These are phyloP conservation scores for Penicillium sp. DNA, from an alignment of 2,329 filamentous ascomycete genomes.

Conservation along the genomic window DNA sequence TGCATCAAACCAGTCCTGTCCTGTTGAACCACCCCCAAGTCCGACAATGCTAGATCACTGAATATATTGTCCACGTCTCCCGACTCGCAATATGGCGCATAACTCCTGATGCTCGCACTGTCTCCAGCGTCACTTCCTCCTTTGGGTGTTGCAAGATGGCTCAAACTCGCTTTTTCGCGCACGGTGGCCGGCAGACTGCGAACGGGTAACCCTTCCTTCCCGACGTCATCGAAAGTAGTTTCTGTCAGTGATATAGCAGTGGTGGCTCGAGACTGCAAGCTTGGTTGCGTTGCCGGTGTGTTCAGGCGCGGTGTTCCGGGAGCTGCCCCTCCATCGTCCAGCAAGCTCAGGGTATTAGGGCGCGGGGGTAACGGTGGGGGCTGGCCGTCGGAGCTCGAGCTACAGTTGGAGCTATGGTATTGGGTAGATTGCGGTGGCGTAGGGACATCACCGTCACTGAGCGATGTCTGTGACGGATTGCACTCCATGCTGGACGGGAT, in stretches of 20 bases:
- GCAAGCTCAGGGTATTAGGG: constrained; percentile 44
- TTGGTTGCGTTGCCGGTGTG: constrained; percentile 34
- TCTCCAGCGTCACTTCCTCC: constrained; percentile 56
- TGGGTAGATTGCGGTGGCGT: constrained; percentile 24
- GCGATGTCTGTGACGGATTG: constrained; percentile 14
- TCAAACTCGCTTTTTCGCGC: constrained; percentile 43
- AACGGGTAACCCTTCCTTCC: constrained; percentile 64
- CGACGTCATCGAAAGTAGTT: constrained; percentile 74
- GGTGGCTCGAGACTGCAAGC: constrained; percentile 69
- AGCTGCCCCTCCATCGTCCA: constrained; percentile 40
- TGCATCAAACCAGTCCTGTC: constrained; percentile 40
- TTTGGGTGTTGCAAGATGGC: constrained; percentile 50
- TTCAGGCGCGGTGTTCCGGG: constrained; percentile 38
- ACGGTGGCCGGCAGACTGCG: constrained; percentile 37
- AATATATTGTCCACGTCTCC: constrained; percentile 84
- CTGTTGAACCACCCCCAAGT: constrained; percentile 44
- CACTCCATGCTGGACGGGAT: constrained; percentile 20
- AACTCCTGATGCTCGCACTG: constrained; percentile 56
- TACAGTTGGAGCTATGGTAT: constrained; percentile 23
- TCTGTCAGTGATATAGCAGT: constrained; percentile 84
- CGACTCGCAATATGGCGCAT: constrained; percentile 58
- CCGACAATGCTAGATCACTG: constrained; percentile 66
- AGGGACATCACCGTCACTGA: constrained; percentile 11
- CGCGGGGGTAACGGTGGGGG: constrained; percentile 54
- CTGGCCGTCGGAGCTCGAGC: constrained; percentile 37